Base-by-base conservation (phyloP, 2,329 filamentous ascomycete species). In the Conoideocrella luteorostrata region DNA sequence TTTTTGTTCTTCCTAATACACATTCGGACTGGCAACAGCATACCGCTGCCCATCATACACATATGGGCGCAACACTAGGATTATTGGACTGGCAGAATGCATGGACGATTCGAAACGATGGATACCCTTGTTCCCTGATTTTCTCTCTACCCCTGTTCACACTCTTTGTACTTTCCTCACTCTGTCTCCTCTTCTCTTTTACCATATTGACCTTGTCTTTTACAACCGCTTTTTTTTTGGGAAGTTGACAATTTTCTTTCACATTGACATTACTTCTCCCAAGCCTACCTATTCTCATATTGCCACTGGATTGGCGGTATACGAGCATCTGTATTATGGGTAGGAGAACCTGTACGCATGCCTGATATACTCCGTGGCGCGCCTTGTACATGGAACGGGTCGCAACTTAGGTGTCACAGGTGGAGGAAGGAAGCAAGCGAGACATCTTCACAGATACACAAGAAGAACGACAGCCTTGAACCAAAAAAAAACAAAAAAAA, bases 71-170 rank as follows among this genome's bases (percentile, higher is more conserved):
- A 39, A 41, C 15, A 30, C 36, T 33, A 55, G 54, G 58, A 58
- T 56, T 59, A 57, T 54, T 52, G 58, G 55, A 64, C 53, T 62
- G 62, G 56, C 58, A 66, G 64, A 67, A 66, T 65, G 66, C 54
- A 66, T 67, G 65, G 62, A 68, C 56, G 65, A 68, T 60, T 63
- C 57, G 59, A 63, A 55, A 66, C 54, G 65, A 69, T 59, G 66
- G 65, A 69, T 69, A 68, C 65, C 65, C 65, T 58, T 56, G 52
- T 56, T 53, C 56, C 54, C 52, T 56, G 48, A 54, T 59, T 57
- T 55, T 55, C 43, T 41, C 34, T 44, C 21, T 47, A 49, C 48
- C 46, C 32, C n/a, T n/a, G n/a, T n/a, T n/a, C n/a, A n/a, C n/a
- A n/a, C n/a, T n/a, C n/a, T n/a, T n/a, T n/a, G n/a, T n/a, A n/a